A percentile compares a stretch with the other conserved stretches of the same genome.
Conservation (phyloP, 805 yeast genomes). For the Candida piceae region DNA sequence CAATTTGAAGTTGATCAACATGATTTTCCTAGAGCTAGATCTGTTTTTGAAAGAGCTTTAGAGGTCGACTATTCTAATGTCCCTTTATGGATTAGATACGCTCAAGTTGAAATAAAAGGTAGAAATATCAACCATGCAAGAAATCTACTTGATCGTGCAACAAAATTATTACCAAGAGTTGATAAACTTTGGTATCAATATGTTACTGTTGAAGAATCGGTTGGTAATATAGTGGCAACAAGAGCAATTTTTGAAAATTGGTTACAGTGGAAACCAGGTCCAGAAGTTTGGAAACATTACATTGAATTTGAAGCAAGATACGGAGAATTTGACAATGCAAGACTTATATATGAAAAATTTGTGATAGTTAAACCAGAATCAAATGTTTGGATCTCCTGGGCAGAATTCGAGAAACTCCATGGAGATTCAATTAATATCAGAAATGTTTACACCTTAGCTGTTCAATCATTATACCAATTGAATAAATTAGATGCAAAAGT, state of each 20-base stretch:
- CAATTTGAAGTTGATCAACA: conserved; percentile 78
- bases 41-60: conserved; percentile 82
- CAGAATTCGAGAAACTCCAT: conserved; percentile 56
- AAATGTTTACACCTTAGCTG: conserved; percentile 60
- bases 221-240: conserved; percentile 58
- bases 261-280: conserved; percentile 69
- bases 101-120: conserved; percentile 67
- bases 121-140: conserved; percentile 84
- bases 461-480: conserved; percentile 43
- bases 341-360: conserved; percentile 55
- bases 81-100: conserved; percentile 82
- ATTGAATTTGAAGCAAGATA: conserved; percentile 69
- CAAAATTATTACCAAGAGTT: conserved; percentile 65
- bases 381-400: conserved; percentile 72
- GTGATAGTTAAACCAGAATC: conserved; percentile 48
- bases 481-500: conserved; percentile 35
- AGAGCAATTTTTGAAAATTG: conserved; percentile 70
- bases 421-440: conserved; percentile 46
- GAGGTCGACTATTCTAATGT: conserved; percentile 70
- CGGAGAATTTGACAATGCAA: conserved; percentile 42
- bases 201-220: conserved; percentile 74
- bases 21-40: conserved; percentile 74
- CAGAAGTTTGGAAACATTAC: conserved; percentile 69
- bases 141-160: conserved; percentile 75
- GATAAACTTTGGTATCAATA: conserved; percentile 86